Percentiles rank a stretch among this genome's conserved stretches.
Evolutionary conservation across 192 early-diverging fungal species (phyloP).

Genomic region (Backusella circina): DNA sequence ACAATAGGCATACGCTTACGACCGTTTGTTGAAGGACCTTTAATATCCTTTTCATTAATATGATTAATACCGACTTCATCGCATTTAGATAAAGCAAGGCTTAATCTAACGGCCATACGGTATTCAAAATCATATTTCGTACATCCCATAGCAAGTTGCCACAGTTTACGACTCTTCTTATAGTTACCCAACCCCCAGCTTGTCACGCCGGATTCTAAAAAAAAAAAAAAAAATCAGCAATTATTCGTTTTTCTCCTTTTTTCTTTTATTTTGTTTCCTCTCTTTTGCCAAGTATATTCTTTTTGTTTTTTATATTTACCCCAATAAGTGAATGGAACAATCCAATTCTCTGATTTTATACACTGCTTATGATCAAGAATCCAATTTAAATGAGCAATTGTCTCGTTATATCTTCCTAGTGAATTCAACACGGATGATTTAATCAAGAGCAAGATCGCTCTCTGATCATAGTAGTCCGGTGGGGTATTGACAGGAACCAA

Average conservation of each 20-base stretch:
- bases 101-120: constrained; percentile 31
- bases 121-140: constrained; percentile 55
- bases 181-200: constrained; percentile 41
- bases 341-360: constrained; percentile 46
- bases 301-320: background rate
- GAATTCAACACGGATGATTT: constrained; percentile 50
- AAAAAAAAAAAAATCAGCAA: background rate
- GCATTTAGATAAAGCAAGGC: constrained; percentile 28
- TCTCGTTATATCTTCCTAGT: constrained; percentile 36
- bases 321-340: constrained; percentile 54
- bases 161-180: constrained; percentile 35
- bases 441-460: constrained; percentile 42
- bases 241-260: background rate
- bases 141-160: constrained; percentile 44
- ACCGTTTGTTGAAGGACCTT: constrained; percentile 21
- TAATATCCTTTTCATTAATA: constrained; percentile 14
- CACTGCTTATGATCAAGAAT: constrained; percentile 41
- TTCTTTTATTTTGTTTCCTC: background rate
- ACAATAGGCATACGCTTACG: constrained; percentile 23
- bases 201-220: constrained; percentile 44
- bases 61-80: constrained; percentile 28
- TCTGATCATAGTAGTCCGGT: constrained; percentile 37
- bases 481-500: constrained; percentile 28
- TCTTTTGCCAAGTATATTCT: background rate
- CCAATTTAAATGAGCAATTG: constrained; percentile 43